Base-by-base conservation (phyloP, 2,329 filamentous ascomycete genomes). In the Ophiocordyceps polyrhachis-furcata region DNA sequence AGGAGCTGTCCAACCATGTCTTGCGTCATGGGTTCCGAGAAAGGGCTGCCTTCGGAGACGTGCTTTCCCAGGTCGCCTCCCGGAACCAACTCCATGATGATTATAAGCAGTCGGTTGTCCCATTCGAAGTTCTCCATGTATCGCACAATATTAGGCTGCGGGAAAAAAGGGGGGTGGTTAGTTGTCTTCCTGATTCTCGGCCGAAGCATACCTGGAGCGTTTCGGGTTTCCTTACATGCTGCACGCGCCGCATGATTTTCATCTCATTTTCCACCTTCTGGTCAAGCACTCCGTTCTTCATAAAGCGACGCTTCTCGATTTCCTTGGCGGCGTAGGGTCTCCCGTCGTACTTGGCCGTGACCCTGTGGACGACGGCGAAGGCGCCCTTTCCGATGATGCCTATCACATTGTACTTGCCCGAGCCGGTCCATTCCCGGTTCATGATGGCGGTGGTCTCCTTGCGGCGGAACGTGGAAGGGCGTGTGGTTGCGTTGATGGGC, bases 221-320 rank as follows among this genome's bases (percentile, higher is more conserved):
- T 3, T 5, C 11, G 19, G 17, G 8, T 32, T 38, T 62, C 81
- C 81, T 71, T 66, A 87, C 83, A 66, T 98, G 91, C 45, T 79
- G 69, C 44, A 96, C 73, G 45, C 71, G 74, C 55, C 81, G 78
- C 86, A 98, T 96, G 53, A 98, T 96, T 51, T 78, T 83, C 81
- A 98, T 89, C 64, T 98, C 91, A 54, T 93, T 95, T 57, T 95
- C 85, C 14, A 96, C 82, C 60, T 93, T 94, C 51, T 87, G 81
- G 55, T 94, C 87, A 20, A 94, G 63, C 19, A 88, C 70, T 2
- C 87, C 88, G 53, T 94, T 91, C 64, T 93, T 94, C 68, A 94
- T 84, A 57, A 95, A 93, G 17, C 80, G 79, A 44, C 83, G 77
- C 64, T 95, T 96, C 61, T 95, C 87, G 4, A 98, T 74, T 61